Evolutionary conservation across 768 basidiomycete species (phyloP), one percentile per base, ranked within the genome.

Genomic region (Artomyces pyxidatus): DNA sequence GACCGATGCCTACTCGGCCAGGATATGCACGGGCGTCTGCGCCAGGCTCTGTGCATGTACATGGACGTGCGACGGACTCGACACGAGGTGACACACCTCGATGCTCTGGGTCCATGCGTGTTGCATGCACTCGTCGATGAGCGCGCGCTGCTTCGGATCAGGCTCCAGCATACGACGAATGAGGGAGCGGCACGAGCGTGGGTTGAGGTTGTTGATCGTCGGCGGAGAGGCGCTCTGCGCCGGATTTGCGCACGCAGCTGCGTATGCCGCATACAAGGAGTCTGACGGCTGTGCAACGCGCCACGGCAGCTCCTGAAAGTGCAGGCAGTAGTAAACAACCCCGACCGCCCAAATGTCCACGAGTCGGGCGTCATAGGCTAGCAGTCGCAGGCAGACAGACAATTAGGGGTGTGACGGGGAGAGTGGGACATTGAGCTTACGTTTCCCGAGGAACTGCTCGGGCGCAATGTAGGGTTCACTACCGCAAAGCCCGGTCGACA

Each of bases 381-480:
- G 47, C 47, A n/a, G n/a, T n/a, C n/a, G n/a, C n/a, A n/a, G n/a
- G n/a, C n/a, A n/a, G n/a, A 45, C 28, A 52, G 52, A 57, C 48
- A 55, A 65, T 71, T 59, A 75, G 66, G 66, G 63, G 65, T 70
- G 65, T 63, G 65, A 54, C 57, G 56, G 53, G 53, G 55, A 59
- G 45, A 61, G 60, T 58, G 50, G 63, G 61, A 58, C 59, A 52
- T 52, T 52, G 56, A 56, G 75, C 92, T 81, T 75, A 95, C 95
- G 92, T 83, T 96, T 94, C 61, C 85, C 83, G 58, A 92, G 70
- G 61, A 97, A 99, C 68, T 96, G 90, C 66, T 99, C 95, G 25
- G 96, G 96, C 8, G 95, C 95, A 61, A 99, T 99, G 69, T 99
- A 99, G 1, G 95, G 95, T 63, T 99, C 95, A 60, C 89, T 93